Evolutionary conservation across 1,284 basidiomycete genomes (phyloP).

Genomic region (Bjerkandera adusta): DNA sequence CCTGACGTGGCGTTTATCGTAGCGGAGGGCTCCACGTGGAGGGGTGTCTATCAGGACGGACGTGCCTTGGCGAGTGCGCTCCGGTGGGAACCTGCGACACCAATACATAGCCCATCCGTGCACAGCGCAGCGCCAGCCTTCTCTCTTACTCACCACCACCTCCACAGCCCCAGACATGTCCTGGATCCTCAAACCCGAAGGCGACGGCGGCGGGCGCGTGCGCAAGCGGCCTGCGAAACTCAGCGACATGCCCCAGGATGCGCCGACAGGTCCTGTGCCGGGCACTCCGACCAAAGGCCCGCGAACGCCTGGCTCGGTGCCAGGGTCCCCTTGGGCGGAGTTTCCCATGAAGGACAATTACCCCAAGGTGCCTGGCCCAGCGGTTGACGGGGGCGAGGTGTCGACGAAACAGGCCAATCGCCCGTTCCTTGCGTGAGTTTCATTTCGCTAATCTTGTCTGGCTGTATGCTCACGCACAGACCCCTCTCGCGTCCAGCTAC

Average conservation of each 20-base stretch:
- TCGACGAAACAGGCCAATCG: constrained; percentile 75
- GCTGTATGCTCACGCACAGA: not conserved
- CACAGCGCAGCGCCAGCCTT: constrained; percentile 2
- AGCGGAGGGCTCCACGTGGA: constrained; percentile 5
- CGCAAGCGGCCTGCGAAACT: constrained; percentile 28
- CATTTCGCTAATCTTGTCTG: constrained; percentile 5
- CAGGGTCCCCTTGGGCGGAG: constrained; percentile 26
- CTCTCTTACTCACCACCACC: constrained; percentile 7
- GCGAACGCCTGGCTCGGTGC: constrained; percentile 21
- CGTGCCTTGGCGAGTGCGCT: constrained; percentile 2
- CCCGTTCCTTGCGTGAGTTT: constrained; percentile 75
- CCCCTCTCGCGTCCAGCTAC: constrained; percentile 44
- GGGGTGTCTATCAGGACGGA: not conserved
- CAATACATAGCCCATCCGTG: constrained; percentile 10
- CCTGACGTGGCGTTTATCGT: constrained; percentile 5
- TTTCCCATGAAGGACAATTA: constrained; percentile 33
- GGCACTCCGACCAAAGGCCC: constrained; percentile 14
- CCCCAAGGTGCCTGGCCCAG: constrained; percentile 52
- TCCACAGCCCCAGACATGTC: constrained; percentile 37
- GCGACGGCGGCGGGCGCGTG: constrained; percentile 29
- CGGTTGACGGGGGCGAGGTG: constrained; percentile 61
- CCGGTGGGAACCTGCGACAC: constrained; percentile 3
- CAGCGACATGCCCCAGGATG: constrained; percentile 17
- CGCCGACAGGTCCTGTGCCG: constrained; percentile 10
- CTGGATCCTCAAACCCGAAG: constrained; percentile 51